A percentile compares a stretch with the other conserved stretches of the same genome.
Evolutionary conservation across 140 eudicot genomes (phyloP).

Genomic region (Oenanthe javanica): DNA sequence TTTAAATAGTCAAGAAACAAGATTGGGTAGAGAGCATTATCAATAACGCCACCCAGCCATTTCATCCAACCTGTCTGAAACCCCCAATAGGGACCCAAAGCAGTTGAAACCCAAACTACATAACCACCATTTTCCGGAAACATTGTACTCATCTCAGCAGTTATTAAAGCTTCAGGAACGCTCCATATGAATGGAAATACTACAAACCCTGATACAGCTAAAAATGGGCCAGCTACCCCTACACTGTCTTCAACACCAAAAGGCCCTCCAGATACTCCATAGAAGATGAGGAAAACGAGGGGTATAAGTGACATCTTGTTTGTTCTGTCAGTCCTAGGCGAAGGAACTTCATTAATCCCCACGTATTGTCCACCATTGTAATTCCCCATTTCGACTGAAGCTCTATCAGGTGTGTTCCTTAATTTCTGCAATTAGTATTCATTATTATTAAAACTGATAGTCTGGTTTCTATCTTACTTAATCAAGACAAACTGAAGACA

Average conservation of each 20-base stretch:
- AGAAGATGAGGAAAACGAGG: constrained; percentile 11
- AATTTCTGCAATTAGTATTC: constrained; percentile 21
- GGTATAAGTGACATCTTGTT: constrained; percentile 8
- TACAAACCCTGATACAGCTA: neutral
- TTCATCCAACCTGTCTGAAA: constrained; percentile 15
- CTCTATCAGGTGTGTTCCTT: constrained; percentile 13
- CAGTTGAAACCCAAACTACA: constrained; percentile 11
- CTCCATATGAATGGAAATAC: constrained; percentile 13
- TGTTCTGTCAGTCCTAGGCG: neutral
- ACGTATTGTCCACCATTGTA: constrained; percentile 18
- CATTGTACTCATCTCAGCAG: constrained; percentile 13
- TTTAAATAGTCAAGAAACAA: constrained; percentile 11
- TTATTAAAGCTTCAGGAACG: constrained; percentile 8
- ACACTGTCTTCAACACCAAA: constrained; percentile 11
- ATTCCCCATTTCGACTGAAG: constrained; percentile 26
- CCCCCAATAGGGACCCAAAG: constrained; percentile 10
- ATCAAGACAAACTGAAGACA: neutral
- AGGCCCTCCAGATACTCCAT: constrained; percentile 14
- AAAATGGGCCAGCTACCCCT: constrained; percentile 6
- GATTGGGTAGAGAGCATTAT: constrained; percentile 13
- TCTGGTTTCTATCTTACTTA: neutral
- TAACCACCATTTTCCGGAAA: constrained; percentile 7
- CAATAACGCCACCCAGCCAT: constrained; percentile 8
- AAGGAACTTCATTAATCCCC: constrained; percentile 14
- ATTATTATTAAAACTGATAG: neutral